Evolutionary conservation across 352 stramenopile species (phyloP).

Genomic region (Globisporangium orthogonon): DNA sequence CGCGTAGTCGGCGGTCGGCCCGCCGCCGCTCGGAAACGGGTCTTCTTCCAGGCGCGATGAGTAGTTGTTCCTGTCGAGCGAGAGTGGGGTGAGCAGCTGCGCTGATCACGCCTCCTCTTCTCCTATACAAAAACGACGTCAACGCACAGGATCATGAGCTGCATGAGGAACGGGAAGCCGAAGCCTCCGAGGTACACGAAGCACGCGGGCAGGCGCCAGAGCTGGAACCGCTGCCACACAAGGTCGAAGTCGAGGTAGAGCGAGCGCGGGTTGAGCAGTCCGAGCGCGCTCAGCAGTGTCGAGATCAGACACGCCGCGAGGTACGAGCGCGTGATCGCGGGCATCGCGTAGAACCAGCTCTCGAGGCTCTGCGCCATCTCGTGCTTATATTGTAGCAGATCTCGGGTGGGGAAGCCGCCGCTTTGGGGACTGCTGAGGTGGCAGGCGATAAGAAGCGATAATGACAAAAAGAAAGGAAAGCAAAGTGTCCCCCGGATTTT

Average conservation of each 20-base stretch:
- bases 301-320: slow-evolving; percentile 79
- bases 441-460: too few relatives aligned
- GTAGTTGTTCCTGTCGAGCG: slow-evolving; percentile 82
- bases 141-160: slow-evolving; percentile 85
- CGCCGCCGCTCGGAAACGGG: slow-evolving; percentile 73
- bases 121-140: too few relatives aligned
- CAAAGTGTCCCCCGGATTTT: too few relatives aligned
- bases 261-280: slow-evolving; percentile 73
- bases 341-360: slow-evolving; percentile 79
- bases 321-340: slow-evolving; percentile 84
- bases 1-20: slow-evolving; percentile 80
- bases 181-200: slow-evolving; percentile 89
- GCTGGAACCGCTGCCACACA: slow-evolving; percentile 82
- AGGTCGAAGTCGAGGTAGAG: slow-evolving; percentile 85
- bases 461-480: too few relatives aligned
- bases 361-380: slow-evolving; percentile 74
- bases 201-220: slow-evolving; percentile 85
- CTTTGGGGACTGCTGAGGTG: too few relatives aligned
- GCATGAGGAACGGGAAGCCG: slow-evolving; percentile 88
- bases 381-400: too few relatives aligned
- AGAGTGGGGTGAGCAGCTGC: too few relatives aligned
- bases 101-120: too few relatives aligned
- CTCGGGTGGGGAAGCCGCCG: too few relatives aligned
- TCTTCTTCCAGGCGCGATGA: slow-evolving; percentile 79
- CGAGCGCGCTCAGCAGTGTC: slow-evolving; percentile 70